Evolutionary conservation across 495 filamentous ascomycete genomes (phyloP), one percentile per base, ranked within the genome.

Genomic region (Cercophora samala): DNA sequence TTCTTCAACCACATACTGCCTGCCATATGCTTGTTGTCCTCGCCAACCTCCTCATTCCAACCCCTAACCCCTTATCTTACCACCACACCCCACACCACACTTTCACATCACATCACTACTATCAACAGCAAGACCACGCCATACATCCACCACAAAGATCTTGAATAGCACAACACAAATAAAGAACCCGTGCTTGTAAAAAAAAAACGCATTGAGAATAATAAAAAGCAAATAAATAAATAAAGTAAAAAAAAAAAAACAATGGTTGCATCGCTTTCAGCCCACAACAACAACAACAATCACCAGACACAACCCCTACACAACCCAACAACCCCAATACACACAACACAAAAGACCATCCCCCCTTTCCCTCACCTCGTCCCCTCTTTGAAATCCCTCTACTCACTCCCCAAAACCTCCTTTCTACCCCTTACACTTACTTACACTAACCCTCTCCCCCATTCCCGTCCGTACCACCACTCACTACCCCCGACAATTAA

Each of bases 401-500:
- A 11, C 5, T 13, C 15, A 3, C 8, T 46, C 37, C 26, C 8
- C 26, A 29, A 29, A 46, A 46, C 37, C 11, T 46, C 0, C 37
- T n/a, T n/a, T n/a, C n/a, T n/a, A n/a, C 37, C 37, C 37, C 37
- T 8, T 46, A 46, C 9, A 46, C 13, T 8, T 8, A 32, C 29
- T 8, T 32, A 4, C 29, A 32, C n/a, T n/a, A 32, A 8, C 37
- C 37, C 37, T 9, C 37, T 46, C 37, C 37, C 13, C 37, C 11
- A 13, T 46, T 46, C 37, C 5, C 8, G 2, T 11, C 29, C 3
- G 29, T 46, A 29, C 26, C 37, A 46, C 37, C 37, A 5, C 6
- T 29, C 4, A 4, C 26, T 5, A 29, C 26, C 26, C 26, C 26
- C 26, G 4, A 6, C 0, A 46, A 46, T 69, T 75, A 68, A 18